Evolutionary conservation across 768 basidiomycete genomes (phyloP).

Genomic region (Lactifluus rugatus): DNA sequence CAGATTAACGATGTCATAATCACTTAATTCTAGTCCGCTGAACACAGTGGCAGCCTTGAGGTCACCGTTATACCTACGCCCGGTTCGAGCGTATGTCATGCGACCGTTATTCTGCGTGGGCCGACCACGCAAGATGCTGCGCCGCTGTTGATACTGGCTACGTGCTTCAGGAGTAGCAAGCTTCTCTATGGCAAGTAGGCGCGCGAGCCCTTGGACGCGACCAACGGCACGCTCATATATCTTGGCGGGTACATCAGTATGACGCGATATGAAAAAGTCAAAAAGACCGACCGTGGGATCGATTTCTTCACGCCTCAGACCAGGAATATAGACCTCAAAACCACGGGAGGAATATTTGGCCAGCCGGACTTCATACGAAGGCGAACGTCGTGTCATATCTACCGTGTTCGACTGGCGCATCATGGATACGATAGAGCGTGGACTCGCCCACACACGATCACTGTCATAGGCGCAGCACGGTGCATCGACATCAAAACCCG

Average conservation of each 20-base stretch:
- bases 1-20: constrained; percentile 44
- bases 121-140: constrained; percentile 42
- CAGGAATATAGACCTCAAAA: constrained; percentile 50
- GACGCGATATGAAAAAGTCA: neutral
- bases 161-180: constrained; percentile 38
- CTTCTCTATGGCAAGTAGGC: constrained; percentile 53
- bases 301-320: constrained; percentile 39
- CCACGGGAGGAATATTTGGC: constrained; percentile 46
- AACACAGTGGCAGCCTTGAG: constrained; percentile 37
- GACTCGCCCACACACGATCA: constrained; percentile 48
- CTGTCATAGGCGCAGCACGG: constrained; percentile 51
- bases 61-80: constrained; percentile 41
- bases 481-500: constrained; percentile 59
- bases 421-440: constrained; percentile 48
- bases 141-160: constrained; percentile 36
- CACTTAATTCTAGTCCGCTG: constrained; percentile 43
- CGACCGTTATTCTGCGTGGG: constrained; percentile 26
- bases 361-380: constrained; percentile 54
- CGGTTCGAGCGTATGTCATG: constrained; percentile 13
- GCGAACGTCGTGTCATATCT: constrained; percentile 52
- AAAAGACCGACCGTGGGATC: constrained; percentile 44
- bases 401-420: constrained; percentile 61
- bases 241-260: constrained; percentile 24
- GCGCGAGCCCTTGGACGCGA: constrained; percentile 49
- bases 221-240: constrained; percentile 52